Conservation (phyloP, 441 rosid genomes). For the Erodium moschatum region DNA sequence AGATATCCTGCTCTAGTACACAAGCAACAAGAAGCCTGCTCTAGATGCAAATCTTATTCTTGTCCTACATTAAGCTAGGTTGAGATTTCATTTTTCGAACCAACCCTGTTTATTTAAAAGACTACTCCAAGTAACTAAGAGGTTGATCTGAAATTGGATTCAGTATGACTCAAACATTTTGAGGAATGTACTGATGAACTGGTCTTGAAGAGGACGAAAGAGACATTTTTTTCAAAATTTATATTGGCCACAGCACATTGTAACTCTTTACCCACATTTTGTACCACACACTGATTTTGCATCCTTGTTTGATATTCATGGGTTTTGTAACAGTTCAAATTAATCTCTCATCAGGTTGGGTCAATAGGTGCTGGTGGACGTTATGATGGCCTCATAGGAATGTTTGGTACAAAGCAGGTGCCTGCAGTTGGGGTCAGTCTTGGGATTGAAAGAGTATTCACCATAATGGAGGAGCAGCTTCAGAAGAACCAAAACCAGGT, state of each 20-base stretch:
- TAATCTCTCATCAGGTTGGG: constrained; percentile 56
- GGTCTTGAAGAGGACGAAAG: not conserved
- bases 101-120: too few relatives aligned
- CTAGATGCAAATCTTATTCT: not conserved
- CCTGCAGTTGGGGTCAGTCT: constrained; percentile 96
- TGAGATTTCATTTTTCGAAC: not conserved
- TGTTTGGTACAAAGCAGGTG: constrained; percentile 75
- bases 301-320: not conserved
- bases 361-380: constrained; percentile 93
- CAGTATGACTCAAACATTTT: too few relatives aligned
- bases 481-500: constrained; percentile 63
- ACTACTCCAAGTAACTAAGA: too few relatives aligned
- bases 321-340: not conserved
- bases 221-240: not conserved
- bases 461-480: constrained; percentile 69
- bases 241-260: not conserved
- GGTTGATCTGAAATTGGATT: too few relatives aligned
- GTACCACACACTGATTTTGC: not conserved
- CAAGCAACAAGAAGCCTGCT: not conserved
- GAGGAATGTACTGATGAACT: not conserved
- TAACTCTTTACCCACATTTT: not conserved
- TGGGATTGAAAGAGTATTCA: constrained; percentile 80
- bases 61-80: not conserved
- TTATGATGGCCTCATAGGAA: constrained; percentile 82
- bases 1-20: not conserved